Evolutionary conservation across 768 basidiomycete species (phyloP).

Genomic region (Mycena rebaudengoi): DNA sequence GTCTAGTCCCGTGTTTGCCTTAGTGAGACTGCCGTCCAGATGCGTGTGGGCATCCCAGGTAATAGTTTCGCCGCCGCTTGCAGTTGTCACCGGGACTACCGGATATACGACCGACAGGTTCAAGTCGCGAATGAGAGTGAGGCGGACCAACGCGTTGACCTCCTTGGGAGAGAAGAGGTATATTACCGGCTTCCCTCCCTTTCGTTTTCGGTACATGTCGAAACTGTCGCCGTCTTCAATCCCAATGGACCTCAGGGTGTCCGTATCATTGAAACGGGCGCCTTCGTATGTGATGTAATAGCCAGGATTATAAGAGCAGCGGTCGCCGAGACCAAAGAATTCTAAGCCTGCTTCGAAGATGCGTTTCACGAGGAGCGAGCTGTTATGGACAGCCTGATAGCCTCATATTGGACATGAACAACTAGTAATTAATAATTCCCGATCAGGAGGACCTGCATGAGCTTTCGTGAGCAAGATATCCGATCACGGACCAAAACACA

Average conservation of each 20-base stretch:
- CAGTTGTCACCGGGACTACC: conserved; percentile 32
- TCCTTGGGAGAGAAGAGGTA: conserved; percentile 44
- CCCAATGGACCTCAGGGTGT: background rate
- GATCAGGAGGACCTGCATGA: no score
- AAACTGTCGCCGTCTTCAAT: background rate
- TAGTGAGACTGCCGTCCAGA: no score
- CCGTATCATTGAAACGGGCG: background rate
- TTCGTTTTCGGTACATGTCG: background rate
- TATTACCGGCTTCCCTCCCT: conserved; percentile 42
- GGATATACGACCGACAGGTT: conserved; percentile 46
- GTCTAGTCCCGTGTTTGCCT: no score
- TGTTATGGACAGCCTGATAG: no score
- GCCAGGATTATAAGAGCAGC: no score
- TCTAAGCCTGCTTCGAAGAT: no score
- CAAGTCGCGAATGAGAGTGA: conserved; percentile 44
- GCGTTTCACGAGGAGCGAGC: no score
- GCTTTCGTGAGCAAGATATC: no score
- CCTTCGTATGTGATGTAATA: background rate
- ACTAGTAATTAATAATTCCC: no score
- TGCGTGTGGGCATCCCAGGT: conserved; percentile 44
- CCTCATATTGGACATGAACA: no score
- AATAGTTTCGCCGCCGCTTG: conserved; percentile 28
- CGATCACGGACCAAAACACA: no score
- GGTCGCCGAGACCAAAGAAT: no score
- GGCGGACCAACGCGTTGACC: conserved; percentile 34